A percentile compares a stretch with the other conserved stretches of the same genome.
Conservation (phyloP, 345 rosid genomes). For the Cardamine resedifolia region DNA sequence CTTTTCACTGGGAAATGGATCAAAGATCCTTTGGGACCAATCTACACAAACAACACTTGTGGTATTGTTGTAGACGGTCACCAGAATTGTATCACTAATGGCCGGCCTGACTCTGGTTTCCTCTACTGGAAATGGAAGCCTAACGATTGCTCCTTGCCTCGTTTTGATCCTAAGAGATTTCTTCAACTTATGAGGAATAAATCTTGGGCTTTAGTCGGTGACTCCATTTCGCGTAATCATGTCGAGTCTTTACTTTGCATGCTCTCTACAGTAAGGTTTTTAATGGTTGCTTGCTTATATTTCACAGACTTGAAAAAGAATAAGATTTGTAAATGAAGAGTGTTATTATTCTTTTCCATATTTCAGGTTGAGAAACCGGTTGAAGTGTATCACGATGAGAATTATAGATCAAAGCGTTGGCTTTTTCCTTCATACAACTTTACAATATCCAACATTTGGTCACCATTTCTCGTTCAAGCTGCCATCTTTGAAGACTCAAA, state of each 20-base stretch:
- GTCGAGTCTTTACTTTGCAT: constrained; percentile 86
- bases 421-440: constrained; percentile 67
- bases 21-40: constrained; percentile 65
- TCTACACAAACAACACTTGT: constrained; percentile 28
- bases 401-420: constrained; percentile 81
- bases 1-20: constrained; percentile 84
- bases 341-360: neutral
- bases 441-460: constrained; percentile 71
- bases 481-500: constrained; percentile 81
- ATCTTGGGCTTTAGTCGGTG: constrained; percentile 83
- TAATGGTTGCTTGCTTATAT: neutral
- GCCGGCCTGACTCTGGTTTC: constrained; percentile 80
- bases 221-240: constrained; percentile 94
- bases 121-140: constrained; percentile 94
- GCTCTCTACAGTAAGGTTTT: constrained; percentile 47
- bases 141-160: constrained; percentile 63
- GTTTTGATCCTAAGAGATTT: constrained; percentile 60
- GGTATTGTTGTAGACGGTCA: constrained; percentile 56
- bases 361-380: constrained; percentile 73
- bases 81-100: constrained; percentile 89
- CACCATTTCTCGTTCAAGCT: constrained; percentile 92
- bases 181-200: constrained; percentile 75
- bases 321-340: neutral
- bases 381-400: constrained; percentile 86
- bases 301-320: neutral